Evolutionary conservation across 2,329 filamentous ascomycete species (phyloP).

Genomic region (Diaporthe citrichinensis): DNA sequence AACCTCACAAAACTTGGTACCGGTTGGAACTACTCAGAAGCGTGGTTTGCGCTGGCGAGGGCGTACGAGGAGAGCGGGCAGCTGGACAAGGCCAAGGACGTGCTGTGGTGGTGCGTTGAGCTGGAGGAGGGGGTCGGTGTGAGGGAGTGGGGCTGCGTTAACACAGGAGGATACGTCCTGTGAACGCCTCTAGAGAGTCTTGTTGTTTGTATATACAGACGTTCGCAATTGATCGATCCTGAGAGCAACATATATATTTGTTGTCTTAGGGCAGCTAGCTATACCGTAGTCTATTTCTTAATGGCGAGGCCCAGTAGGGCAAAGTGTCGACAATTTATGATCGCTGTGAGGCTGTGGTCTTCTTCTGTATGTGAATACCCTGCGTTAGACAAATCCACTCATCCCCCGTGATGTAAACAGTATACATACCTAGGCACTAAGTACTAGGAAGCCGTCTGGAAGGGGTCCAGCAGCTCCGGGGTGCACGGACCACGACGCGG

Average conservation of each 20-base stretch:
- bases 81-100: slow-evolving; percentile 88
- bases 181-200: slow-evolving; percentile 48
- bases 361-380: neutral
- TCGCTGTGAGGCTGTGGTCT: neutral
- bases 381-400: neutral
- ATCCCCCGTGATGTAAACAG: neutral
- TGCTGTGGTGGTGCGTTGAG: slow-evolving; percentile 98
- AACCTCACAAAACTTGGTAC: slow-evolving; percentile 86
- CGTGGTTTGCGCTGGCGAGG: slow-evolving; percentile 90
- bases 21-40: slow-evolving; percentile 93
- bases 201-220: slow-evolving; percentile 4
- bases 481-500: slow-evolving; percentile 40
- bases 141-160: slow-evolving; percentile 82
- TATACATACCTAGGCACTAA: no score
- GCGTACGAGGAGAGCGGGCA: slow-evolving; percentile 92
- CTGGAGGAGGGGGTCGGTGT: slow-evolving; percentile 88
- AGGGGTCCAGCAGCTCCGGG: neutral
- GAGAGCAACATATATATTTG: neutral
- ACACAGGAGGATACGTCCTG: slow-evolving; percentile 76
- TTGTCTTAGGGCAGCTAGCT: slow-evolving; percentile 2
- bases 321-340: neutral
- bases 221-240: slow-evolving; percentile 2
- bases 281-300: slow-evolving; percentile 30
- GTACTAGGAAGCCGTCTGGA: neutral
- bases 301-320: slow-evolving; percentile 3